Conservation (phyloP, 805 yeast species). For the Starmerella scarabaei region DNA sequence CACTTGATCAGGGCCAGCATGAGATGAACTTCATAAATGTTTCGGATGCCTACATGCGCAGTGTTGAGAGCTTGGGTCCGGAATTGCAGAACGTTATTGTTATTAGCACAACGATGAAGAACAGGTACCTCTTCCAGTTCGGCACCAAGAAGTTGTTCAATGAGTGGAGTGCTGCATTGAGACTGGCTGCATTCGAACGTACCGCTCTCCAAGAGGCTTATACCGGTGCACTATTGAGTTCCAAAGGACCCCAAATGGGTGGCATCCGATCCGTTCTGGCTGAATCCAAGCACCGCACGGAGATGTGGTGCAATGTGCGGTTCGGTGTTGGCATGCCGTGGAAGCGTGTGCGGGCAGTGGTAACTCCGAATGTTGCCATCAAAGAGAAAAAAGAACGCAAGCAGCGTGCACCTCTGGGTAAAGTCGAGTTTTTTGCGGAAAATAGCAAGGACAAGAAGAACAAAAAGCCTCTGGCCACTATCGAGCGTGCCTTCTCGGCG, state of each 20-base stretch:
- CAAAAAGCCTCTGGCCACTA: constrained; percentile 62
- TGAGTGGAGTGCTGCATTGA: constrained; percentile 72
- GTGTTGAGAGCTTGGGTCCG: constrained; percentile 50
- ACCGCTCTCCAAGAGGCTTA: constrained; percentile 84
- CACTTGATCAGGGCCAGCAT: constrained; percentile 43
- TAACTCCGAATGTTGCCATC: constrained; percentile 40
- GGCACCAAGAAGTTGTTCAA: constrained; percentile 49
- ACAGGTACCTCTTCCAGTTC: constrained; percentile 72
- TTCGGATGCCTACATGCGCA: constrained; percentile 75
- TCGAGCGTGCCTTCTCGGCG: constrained; percentile 53
- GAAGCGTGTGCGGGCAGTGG: constrained; percentile 85
- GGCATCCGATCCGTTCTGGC: constrained; percentile 78
- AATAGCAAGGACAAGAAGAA: constrained; percentile 48
- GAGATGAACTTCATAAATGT: constrained; percentile 80
- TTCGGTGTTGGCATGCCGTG: constrained; percentile 98
- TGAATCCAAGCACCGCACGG: constrained; percentile 73
- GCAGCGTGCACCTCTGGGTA: constrained; percentile 36
- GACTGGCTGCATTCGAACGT: constrained; percentile 71
- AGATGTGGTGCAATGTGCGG: constrained; percentile 88
- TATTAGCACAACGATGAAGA: constrained; percentile 86
- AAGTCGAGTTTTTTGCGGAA: constrained; percentile 66
- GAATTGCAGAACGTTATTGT: constrained; percentile 65
- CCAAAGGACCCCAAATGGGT: constrained; percentile 77
- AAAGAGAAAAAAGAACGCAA: constrained; percentile 33
- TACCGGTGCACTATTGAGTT: constrained; percentile 84